Evolutionary conservation across 176 grass and related monocot genomes (phyloP).

Genomic region (Zea mays): Zm-B73-REFERENCE-NAM-5.0 NC_050099.1:219148501-219149000

Average conservation of each 20-base stretch:
- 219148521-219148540: constrained; percentile 86
- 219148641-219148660: constrained; percentile 96
- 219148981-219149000: constrained; percentile 93
- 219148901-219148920: neutral
- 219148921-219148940: constrained; percentile 19
- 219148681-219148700: constrained; percentile 94
- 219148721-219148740: constrained; percentile 85
- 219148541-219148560: constrained; percentile 85
- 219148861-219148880: constrained; percentile 90
- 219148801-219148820: constrained; percentile 77
- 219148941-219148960: constrained; percentile 1
- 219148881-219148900: constrained; percentile 83
- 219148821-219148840: constrained; percentile 86
- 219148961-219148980: constrained; percentile 80
- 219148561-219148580: constrained; percentile 72
- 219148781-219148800: constrained; percentile 83
- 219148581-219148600: constrained; percentile 55
- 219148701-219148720: constrained; percentile 73
- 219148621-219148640: constrained; percentile 86
- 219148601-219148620: constrained; percentile 46
- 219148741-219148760: constrained; percentile 89
- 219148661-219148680: constrained; percentile 99
- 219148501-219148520: constrained; percentile 46
- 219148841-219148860: constrained; percentile 89
- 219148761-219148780: constrained; percentile 93